Evolutionary conservation across 2,329 filamentous ascomycete genomes (phyloP).

Genomic region (Geoglossum cookeanum): DNA sequence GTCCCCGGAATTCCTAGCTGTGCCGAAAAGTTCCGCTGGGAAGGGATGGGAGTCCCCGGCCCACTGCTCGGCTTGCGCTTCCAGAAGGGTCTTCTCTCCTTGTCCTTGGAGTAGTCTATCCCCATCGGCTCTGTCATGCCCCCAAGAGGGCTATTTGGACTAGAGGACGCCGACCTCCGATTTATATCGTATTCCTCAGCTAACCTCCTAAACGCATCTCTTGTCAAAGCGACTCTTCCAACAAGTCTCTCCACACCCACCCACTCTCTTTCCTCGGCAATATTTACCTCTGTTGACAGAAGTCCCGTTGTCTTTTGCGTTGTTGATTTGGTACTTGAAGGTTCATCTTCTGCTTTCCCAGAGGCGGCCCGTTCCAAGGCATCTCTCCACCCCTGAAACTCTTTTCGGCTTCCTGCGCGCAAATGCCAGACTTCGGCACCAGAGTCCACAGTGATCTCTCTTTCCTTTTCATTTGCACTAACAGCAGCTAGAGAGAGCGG

Average conservation of each 20-base stretch:
- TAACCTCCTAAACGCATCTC: conserved; percentile 71
- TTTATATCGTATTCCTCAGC: conserved; percentile 67
- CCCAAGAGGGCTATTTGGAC: conserved; percentile 12
- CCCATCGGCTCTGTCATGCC: background rate
- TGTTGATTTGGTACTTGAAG: conserved; percentile 8
- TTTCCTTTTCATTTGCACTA: conserved; percentile 67
- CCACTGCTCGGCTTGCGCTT: conserved; percentile 58
- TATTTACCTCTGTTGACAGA: conserved; percentile 12
- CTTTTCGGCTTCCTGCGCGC: conserved; percentile 59
- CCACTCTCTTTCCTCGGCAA: conserved; percentile 67
- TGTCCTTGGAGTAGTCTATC: conserved; percentile 18
- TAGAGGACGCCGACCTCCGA: conserved; percentile 23
- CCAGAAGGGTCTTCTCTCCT: conserved; percentile 67
- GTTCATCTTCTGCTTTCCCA: conserved; percentile 20
- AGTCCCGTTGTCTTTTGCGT: conserved; percentile 14
- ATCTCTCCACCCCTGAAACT: conserved; percentile 73
- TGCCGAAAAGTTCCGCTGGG: conserved; percentile 31
- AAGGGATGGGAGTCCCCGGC: conserved; percentile 22
- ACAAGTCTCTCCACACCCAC: conserved; percentile 68
- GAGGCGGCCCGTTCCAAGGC: conserved; percentile 75
- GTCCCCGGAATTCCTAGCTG: conserved; percentile 27
- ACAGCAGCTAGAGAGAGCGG: conserved; percentile 82
- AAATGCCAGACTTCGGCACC: conserved; percentile 96
- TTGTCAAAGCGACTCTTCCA: conserved; percentile 66
- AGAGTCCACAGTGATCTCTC: conserved; percentile 92